These are phyloP conservation scores for Daedaleopsis sinensis DNA, from an alignment of 768 basidiomycete genomes.

Conservation along the genomic window DNA sequence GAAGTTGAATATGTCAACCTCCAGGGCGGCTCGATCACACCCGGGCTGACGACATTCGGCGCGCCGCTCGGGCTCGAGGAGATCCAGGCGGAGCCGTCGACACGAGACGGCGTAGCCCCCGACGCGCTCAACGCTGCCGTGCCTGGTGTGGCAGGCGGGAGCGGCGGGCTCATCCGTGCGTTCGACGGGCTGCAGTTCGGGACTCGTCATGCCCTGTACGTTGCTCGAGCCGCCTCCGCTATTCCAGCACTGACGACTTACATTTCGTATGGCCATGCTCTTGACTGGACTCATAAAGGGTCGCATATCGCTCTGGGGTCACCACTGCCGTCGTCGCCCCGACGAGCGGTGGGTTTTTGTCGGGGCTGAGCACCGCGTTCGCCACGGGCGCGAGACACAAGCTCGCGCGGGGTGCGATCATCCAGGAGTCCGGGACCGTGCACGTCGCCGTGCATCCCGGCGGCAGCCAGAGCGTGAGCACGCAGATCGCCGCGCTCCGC, in stretches of 20 bases:
- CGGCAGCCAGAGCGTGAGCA: conserved; percentile 57
- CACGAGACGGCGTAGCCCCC: conserved; percentile 49
- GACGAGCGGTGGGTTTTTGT: conserved; percentile 52
- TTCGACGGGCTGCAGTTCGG: conserved; percentile 75
- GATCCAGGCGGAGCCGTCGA: conserved; percentile 64
- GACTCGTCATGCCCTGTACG: conserved; percentile 59
- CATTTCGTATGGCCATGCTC: conserved; percentile 29
- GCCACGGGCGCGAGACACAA: conserved; percentile 58
- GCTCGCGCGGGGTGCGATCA: conserved; percentile 63
- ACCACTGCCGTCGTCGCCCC: conserved; percentile 71
- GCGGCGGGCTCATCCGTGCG: conserved; percentile 53
- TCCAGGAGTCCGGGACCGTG: conserved; percentile 63
- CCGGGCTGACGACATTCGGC: conserved; percentile 54
- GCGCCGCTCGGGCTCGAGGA: conserved; percentile 69
- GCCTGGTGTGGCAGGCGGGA: conserved; percentile 39
- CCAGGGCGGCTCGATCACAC: conserved; percentile 64
- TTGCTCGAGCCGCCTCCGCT: conserved; percentile 33
- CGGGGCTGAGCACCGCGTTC: conserved; percentile 66
- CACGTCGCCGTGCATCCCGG: conserved; percentile 61
- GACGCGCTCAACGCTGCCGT: conserved; percentile 45
- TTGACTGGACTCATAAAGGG: conserved; percentile 42
- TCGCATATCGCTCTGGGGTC: conserved; percentile 77
- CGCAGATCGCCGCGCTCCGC: conserved; percentile 66
- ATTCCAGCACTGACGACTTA: conserved; percentile 36
- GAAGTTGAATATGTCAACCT: conserved; percentile 54